Evolutionary conservation across 768 basidiomycete genomes (phyloP), one percentile per base, ranked within the genome.

Genomic region (Amanita rubescens): DNA sequence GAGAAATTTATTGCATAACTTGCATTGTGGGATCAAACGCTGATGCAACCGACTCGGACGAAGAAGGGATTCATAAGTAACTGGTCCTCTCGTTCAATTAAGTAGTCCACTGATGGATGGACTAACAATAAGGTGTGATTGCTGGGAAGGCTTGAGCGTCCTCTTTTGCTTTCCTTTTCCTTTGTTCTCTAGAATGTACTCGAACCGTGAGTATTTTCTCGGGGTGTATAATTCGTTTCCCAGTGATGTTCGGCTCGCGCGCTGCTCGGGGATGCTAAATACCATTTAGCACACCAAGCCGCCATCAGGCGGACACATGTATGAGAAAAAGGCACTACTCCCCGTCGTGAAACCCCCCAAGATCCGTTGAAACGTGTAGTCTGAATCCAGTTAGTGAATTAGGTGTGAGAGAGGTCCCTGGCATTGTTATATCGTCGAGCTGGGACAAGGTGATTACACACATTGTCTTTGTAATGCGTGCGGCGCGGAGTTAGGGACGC

Each of bases 241-340:
- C 27, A 42, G 14, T 42, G 41, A 7, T 22, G 41, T 22, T 42
- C 41, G 19, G 9, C n/a, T 30, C 38, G 38, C 10, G 14, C 10
- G n/a, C 38, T 39, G 19, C 7, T 30, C 44, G n/a, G n/a, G n/a
- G 27, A 30, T 30, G 25, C 8, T 32, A 30, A 3, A 24, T 3
- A n/a, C n/a, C 25, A 12, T 10, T 32, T 27, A 17, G 32, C 9
- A 34, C 19, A 32, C 19, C 30, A 20, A 34, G 12, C 33, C 10
- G 19, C 20, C 22, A 24, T 20, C 24, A 39, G 49, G 49, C 35
- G 25, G 37, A 38, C 49, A 39, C 37, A 50, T 39, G 49, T 50
- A 39, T 50, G 49, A 50, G 37, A 50, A 50, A 50, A 50, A 50
- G 32, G 34, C 27, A 30, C 27, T 30, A 30, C 27, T 30, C 3